These are phyloP conservation scores for Aspergillus melleus DNA, from an alignment of 2,329 filamentous ascomycete genomes.

Conservation along the genomic window DNA sequence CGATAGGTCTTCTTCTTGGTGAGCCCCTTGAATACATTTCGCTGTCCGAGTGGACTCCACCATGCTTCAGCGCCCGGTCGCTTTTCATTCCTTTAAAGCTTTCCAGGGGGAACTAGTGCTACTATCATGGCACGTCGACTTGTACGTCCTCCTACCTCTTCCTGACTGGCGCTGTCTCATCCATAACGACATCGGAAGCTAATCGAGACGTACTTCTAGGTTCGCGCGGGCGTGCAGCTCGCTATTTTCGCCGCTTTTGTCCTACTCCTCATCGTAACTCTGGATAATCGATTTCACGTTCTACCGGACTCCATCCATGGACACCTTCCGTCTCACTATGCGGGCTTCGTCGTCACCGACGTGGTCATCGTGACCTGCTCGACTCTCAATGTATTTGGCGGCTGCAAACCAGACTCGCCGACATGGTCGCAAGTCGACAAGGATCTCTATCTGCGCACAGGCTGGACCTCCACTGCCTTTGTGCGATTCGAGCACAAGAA, in stretches of 20 bases:
- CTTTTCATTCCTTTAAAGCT: slow-evolving; percentile 27
- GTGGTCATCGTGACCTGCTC: slow-evolving; percentile 77
- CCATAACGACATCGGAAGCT: background rate
- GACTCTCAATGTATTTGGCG: slow-evolving; percentile 70
- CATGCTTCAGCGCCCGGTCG: slow-evolving; percentile 33
- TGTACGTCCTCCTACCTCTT: slow-evolving; percentile 27
- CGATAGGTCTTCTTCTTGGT: slow-evolving; percentile 27
- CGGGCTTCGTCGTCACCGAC: slow-evolving; percentile 82
- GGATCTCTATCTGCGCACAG: slow-evolving; percentile 76
- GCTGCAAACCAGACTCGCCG: slow-evolving; percentile 70
- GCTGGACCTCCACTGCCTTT: slow-evolving; percentile 75
- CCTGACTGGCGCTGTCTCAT: slow-evolving; percentile 1
- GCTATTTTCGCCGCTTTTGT: slow-evolving; percentile 64
- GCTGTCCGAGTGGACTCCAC: slow-evolving; percentile 22
- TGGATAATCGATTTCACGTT: slow-evolving; percentile 86
- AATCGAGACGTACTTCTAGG: slow-evolving; percentile 33
- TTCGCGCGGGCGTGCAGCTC: slow-evolving; percentile 73
- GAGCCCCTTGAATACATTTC: slow-evolving; percentile 16
- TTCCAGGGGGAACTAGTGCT: slow-evolving; percentile 30
- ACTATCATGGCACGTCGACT: slow-evolving; percentile 45
- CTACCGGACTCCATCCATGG: slow-evolving; percentile 82
- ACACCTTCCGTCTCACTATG: slow-evolving; percentile 81
- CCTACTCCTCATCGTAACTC: slow-evolving; percentile 72
- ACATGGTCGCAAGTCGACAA: slow-evolving; percentile 86
- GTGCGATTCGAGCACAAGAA: slow-evolving; percentile 80